These are phyloP conservation scores for Aureobasidium sp. DNA, from an alignment of 2,329 filamentous ascomycete species.

Conservation along the genomic window DNA sequence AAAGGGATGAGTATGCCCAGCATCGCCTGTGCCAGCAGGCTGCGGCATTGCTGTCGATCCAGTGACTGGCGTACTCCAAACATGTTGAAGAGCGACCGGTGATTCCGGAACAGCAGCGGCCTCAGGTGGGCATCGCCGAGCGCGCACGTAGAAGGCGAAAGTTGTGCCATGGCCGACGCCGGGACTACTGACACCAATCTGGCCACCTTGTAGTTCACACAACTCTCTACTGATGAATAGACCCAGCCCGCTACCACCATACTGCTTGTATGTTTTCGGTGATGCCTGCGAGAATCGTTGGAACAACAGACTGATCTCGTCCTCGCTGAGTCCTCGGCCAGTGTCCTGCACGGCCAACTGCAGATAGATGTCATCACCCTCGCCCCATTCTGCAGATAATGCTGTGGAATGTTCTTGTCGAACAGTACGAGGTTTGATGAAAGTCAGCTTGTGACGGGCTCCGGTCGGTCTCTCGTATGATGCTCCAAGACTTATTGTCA, in stretches of 20 bases:
- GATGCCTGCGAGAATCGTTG: slow-evolving; percentile 62
- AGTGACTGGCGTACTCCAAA: slow-evolving; percentile 11
- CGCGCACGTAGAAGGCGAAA: slow-evolving; percentile 56
- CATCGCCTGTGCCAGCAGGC: slow-evolving; percentile 9
- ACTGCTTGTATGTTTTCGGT: slow-evolving; percentile 58
- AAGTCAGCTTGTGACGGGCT: slow-evolving; percentile 28
- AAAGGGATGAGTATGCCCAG: background rate
- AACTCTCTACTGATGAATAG: slow-evolving; percentile 62
- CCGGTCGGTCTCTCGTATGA: slow-evolving; percentile 28
- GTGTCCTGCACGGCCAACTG: slow-evolving; percentile 32
- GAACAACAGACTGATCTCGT: slow-evolving; percentile 47
- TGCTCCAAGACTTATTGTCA: slow-evolving; percentile 35
- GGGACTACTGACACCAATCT: slow-evolving; percentile 56
- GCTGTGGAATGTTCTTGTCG: slow-evolving; percentile 19
- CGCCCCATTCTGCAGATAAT: slow-evolving; percentile 29
- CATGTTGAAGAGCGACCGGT: background rate
- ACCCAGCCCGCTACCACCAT: slow-evolving; percentile 61
- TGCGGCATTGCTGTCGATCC: slow-evolving; percentile 18
- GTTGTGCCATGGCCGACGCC: slow-evolving; percentile 51
- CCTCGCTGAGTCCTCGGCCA: slow-evolving; percentile 30
- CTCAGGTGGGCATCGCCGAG: background rate
- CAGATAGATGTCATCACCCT: slow-evolving; percentile 33
- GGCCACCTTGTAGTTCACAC: slow-evolving; percentile 60
- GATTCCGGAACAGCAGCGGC: background rate
- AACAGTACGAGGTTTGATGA: slow-evolving; percentile 23